Evolutionary conservation across 179 eudicot genomes (phyloP), one percentile per base, ranked within the genome.

Genomic region (Beta macrorhiza): DNA sequence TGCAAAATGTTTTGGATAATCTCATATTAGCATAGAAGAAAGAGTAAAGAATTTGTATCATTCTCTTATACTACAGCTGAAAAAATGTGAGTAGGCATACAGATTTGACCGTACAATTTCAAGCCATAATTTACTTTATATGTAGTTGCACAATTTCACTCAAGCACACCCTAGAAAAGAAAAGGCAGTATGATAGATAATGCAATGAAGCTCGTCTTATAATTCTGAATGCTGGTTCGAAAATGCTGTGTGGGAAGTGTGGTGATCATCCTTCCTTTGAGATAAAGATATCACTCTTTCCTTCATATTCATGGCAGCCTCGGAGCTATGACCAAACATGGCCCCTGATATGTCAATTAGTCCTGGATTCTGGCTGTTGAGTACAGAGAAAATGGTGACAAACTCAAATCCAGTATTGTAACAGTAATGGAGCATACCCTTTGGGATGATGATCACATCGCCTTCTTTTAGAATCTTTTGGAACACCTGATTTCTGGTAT

Each of bases 311-410:
- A 71, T 78, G 59, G 70, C 83, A 64, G 70, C 79, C 76, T 87
- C 94, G 13, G 82, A 52, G 49, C 81, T 84, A 51, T 86, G 76
- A 42, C 87, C 83, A 65, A 91, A 85, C 85, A 89, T 81, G 12
- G 88, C 85, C 44, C 85, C 89, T 7, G 92, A 32, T 52, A 93
- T 82, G 78, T 92, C 88, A 53, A 85, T 87, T 71, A 89, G 51
- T 4, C 99, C 99, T 0, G 99, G 98, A 78, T 92, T 93, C 80
- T 96, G 98, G 82, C 96, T 88, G 77, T 92, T 96, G 32, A 89
- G 80, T 67, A 92, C 91, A 0, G 98, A 89, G 67, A 88, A 83
- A 29, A 89, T 76, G 67, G 89, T 80, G 0, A 94, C 97, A 32
- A 65, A 22, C 79, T 90, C 97, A 44, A 82, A 88, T 9, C 98